A percentile compares a stretch with the other conserved stretches of the same genome.
Conservation (phyloP, 345 rosid species). For the Pistacia atlantica region DNA sequence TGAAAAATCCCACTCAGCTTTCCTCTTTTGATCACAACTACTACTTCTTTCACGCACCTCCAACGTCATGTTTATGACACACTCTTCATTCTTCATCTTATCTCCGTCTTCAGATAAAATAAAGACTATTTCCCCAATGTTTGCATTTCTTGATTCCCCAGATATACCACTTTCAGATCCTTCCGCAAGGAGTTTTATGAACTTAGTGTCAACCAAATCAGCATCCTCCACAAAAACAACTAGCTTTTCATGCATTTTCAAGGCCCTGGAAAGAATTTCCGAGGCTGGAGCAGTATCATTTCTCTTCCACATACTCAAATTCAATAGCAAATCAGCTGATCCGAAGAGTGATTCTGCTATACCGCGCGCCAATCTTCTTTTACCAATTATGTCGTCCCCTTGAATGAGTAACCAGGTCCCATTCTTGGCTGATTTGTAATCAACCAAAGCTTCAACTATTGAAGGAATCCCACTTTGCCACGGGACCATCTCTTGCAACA, state of each 20-base stretch:
- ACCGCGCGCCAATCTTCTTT: conserved; percentile 71
- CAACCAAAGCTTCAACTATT: conserved; percentile 46
- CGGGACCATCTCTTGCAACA: conserved; percentile 64
- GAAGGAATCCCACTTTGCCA: conserved; percentile 74
- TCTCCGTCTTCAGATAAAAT: conserved; percentile 50
- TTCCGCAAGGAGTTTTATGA: conserved; percentile 54
- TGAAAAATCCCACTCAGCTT: conserved; percentile 44
- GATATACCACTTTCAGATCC: conserved; percentile 40
- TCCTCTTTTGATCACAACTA: conserved; percentile 52
- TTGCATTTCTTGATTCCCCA: conserved; percentile 31
- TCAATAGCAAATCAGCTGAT: conserved; percentile 48
- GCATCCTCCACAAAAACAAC: conserved; percentile 64
- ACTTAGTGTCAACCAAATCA: conserved; percentile 56
- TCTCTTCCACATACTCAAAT: conserved; percentile 47
- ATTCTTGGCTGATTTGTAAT: conserved; percentile 32
- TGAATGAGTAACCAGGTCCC: conserved; percentile 63
- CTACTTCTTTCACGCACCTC: conserved; percentile 41
- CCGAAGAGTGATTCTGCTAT: conserved; percentile 60
- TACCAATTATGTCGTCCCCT: conserved; percentile 72
- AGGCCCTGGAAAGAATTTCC: conserved; percentile 37
- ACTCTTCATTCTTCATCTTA: conserved; percentile 25
- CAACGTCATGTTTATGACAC: conserved; percentile 58
- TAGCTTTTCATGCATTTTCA: conserved; percentile 34
- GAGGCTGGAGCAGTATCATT: conserved; percentile 25
- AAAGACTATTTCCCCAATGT: conserved; percentile 43